phyloP scores from a whole-genome alignment of 345 rosid genomes.

The Corchorus capsularis region DNA sequence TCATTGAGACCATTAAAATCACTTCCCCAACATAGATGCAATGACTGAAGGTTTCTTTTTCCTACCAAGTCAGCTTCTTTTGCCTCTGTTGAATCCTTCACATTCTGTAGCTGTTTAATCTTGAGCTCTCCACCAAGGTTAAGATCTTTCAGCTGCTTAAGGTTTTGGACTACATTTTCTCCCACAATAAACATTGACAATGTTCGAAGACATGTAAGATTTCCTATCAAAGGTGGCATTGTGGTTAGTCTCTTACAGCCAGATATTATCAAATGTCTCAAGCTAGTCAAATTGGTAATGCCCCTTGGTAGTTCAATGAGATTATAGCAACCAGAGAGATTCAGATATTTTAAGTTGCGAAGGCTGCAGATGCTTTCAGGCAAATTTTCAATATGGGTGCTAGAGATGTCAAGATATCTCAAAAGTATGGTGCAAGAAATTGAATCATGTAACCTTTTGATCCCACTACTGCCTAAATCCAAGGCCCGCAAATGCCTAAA shows the following conservation, averaged over 20 bases:
- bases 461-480: slow-evolving; percentile 32
- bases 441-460: slow-evolving; percentile 22
- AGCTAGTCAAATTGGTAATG: neutral
- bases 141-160: slow-evolving; percentile 13
- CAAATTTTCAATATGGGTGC: slow-evolving; percentile 15
- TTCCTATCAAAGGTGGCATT: slow-evolving; percentile 20
- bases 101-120: slow-evolving; percentile 22
- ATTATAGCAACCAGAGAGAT: slow-evolving; percentile 25
- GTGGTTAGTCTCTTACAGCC: slow-evolving; percentile 21
- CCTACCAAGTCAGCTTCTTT: slow-evolving; percentile 7
- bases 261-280: slow-evolving; percentile 25
- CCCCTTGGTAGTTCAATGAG: slow-evolving; percentile 25
- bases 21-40: slow-evolving; percentile 24
- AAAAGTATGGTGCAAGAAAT: slow-evolving; percentile 22
- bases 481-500: slow-evolving; percentile 27
- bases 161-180: neutral
- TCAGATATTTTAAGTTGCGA: slow-evolving; percentile 17
- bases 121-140: slow-evolving; percentile 24
- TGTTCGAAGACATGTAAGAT: slow-evolving; percentile 21
- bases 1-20: slow-evolving; percentile 1
- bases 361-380: slow-evolving; percentile 29
- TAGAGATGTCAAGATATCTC: slow-evolving; percentile 29
- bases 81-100: neutral
- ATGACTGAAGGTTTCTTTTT: slow-evolving; percentile 13
- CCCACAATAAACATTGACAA: slow-evolving; percentile 30